phyloP scores from a whole-genome alignment of 225 moss, liverwort and hornwort genomes.

The Marchantia polymorpha region DNA sequence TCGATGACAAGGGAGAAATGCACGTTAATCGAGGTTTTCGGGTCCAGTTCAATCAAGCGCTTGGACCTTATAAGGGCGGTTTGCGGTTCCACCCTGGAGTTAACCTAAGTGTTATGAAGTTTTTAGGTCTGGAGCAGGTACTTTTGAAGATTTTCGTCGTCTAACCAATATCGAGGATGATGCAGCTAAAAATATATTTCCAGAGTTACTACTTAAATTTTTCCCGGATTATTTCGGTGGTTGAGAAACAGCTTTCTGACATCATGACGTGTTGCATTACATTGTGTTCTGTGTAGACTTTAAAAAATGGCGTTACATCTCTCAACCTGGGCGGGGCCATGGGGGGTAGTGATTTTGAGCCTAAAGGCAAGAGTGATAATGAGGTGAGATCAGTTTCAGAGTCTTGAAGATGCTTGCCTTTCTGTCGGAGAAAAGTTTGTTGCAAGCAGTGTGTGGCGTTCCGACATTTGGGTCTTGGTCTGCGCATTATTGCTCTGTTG shows the following conservation, averaged over 20 bases:
- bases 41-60: slow-evolving; percentile 95
- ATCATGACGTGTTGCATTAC: background rate
- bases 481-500: background rate
- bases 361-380: slow-evolving; percentile 96
- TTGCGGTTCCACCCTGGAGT: slow-evolving; percentile 95
- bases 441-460: too few relatives aligned
- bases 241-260: too few relatives aligned
- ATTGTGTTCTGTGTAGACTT: slow-evolving; percentile 49
- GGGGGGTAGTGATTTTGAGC: slow-evolving; percentile 98
- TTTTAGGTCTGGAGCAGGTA: slow-evolving; percentile 98
- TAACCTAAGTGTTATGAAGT: slow-evolving; percentile 93
- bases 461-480: background rate
- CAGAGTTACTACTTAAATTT: background rate
- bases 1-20: slow-evolving; percentile 98
- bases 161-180: background rate
- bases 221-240: background rate
- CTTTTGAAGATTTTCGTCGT: background rate
- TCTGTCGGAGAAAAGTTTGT: background rate
- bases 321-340: slow-evolving; percentile 92
- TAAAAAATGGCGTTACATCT: slow-evolving; percentile 86
- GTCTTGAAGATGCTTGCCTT: background rate
- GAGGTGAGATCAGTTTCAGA: slow-evolving; percentile 45
- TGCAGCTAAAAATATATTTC: background rate
- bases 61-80: slow-evolving; percentile 98
- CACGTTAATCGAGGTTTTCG: slow-evolving; percentile 98